These are phyloP conservation scores for Acanthamoeba comandoni DNA, from an alignment of 208 protist species.

Conservation along the genomic window DNA sequence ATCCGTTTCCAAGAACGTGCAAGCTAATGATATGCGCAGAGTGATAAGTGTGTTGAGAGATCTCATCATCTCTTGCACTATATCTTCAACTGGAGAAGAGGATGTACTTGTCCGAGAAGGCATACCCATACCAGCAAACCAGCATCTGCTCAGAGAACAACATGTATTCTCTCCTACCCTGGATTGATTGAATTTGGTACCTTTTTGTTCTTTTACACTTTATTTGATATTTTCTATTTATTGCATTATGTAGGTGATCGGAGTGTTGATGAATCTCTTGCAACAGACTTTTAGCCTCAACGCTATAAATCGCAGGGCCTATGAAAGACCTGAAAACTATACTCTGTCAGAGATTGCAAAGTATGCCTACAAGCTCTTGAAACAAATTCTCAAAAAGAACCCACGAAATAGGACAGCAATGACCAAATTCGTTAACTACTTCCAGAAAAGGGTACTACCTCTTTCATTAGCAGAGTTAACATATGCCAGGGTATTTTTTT, in stretches of 20 bases:
- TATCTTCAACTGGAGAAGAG: conserved; percentile 41
- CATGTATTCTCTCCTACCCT: conserved; percentile 21
- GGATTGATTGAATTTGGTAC: too few relatives aligned
- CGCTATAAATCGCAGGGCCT: conserved; percentile 26
- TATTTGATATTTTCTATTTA: too few relatives aligned
- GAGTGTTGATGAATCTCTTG: conserved; percentile 55
- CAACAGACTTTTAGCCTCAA: conserved; percentile 41
- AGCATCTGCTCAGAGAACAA: conserved; percentile 61
- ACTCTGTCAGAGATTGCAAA: conserved; percentile 34
- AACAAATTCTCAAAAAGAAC: conserved; percentile 72
- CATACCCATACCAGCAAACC: conserved; percentile 59
- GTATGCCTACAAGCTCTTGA: conserved; percentile 58
- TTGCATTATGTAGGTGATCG: conserved; percentile 29
- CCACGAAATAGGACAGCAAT: conserved; percentile 44
- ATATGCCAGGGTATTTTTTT: not conserved
- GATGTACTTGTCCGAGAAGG: conserved; percentile 44
- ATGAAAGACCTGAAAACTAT: conserved; percentile 57
- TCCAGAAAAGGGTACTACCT: conserved; percentile 51
- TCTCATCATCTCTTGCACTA: conserved; percentile 68
- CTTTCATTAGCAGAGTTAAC: not conserved
- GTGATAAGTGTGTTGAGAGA: conserved; percentile 58
- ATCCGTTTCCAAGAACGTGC: not conserved
- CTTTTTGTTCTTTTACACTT: not conserved
- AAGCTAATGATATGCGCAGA: conserved; percentile 11
- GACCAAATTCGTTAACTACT: conserved; percentile 64